These are phyloP conservation scores for Trametes polyzona DNA, from an alignment of 1,284 basidiomycete species.

Conservation along the genomic window DNA sequence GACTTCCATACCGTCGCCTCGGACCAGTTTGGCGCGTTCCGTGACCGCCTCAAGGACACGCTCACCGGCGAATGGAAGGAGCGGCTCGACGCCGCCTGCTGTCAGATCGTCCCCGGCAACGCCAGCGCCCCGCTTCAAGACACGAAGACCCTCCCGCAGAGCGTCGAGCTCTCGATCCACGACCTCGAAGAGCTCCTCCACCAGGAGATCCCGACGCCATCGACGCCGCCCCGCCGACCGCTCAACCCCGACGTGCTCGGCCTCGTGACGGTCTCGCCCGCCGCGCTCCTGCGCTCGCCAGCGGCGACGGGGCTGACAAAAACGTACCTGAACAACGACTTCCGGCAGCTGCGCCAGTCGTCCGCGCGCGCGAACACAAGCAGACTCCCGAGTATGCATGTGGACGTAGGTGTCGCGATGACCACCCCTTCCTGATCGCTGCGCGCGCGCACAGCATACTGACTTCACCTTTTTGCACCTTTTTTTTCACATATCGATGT, in stretches of 20 bases:
- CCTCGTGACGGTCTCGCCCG: conserved; percentile 65
- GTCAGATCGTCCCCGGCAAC: conserved; percentile 22
- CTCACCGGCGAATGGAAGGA: conserved; percentile 26
- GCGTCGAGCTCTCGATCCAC: conserved; percentile 31
- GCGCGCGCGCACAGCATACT: conserved; percentile 23
- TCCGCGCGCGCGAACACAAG: conserved; percentile 78
- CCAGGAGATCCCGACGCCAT: conserved; percentile 37
- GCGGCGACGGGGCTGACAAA: conserved; percentile 80
- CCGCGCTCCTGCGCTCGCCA: conserved; percentile 71
- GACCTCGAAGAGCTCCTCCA: conserved; percentile 35
- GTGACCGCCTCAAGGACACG: conserved; percentile 26
- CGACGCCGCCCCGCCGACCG: conserved; percentile 55
- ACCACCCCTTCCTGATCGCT: conserved; percentile 30
- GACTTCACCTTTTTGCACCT: conserved; percentile 8
- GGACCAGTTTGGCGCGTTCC: conserved; percentile 33
- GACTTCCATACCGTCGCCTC: conserved; percentile 46
- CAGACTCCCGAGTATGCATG: conserved; percentile 80
- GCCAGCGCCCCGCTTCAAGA: not conserved
- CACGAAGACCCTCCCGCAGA: conserved; percentile 27
- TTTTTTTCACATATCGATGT: not conserved
- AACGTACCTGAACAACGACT: conserved; percentile 77
- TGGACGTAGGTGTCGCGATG: conserved; percentile 59
- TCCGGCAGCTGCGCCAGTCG: conserved; percentile 68
- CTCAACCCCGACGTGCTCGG: conserved; percentile 52
- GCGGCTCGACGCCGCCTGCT: conserved; percentile 28